phyloP scores from a whole-genome alignment of 371 early-diverging fungal species.

The Phascolomyces articulosus region DNA sequence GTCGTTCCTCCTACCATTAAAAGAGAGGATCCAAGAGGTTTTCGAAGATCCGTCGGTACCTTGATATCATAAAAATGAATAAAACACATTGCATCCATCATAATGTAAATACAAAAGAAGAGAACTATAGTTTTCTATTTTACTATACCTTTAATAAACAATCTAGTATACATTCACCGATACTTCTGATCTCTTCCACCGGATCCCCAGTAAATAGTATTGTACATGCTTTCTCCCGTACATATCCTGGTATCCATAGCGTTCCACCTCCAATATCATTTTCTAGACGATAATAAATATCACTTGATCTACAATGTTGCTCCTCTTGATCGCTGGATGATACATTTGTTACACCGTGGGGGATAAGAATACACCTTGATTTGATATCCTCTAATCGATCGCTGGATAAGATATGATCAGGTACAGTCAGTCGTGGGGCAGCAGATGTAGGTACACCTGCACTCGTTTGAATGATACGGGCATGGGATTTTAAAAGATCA shows the following conservation, averaged over 20 bases:
- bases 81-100: no score
- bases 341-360: no score
- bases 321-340: constrained; percentile 50
- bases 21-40: constrained; percentile 54
- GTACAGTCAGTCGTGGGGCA: not conserved
- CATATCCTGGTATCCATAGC: constrained; percentile 75
- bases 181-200: constrained; percentile 47
- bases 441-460: constrained; percentile 1
- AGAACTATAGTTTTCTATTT: no score
- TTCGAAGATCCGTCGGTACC: constrained; percentile 66
- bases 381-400: constrained; percentile 63
- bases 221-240: constrained; percentile 75
- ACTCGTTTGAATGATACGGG: constrained; percentile 21
- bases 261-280: constrained; percentile 18
- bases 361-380: constrained; percentile 62
- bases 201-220: constrained; percentile 71
- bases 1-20: constrained; percentile 73
- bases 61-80: constrained; percentile 4
- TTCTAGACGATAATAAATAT: constrained; percentile 36
- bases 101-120: no score
- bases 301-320: constrained; percentile 41
- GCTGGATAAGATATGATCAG: constrained; percentile 23
- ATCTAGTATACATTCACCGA: constrained; percentile 57
- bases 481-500: constrained; percentile 49
- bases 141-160: constrained; percentile 48